Evolutionary conservation across 2,329 filamentous ascomycete species (phyloP), one percentile per base, ranked within the genome.

Genomic region (Magnaporthiopsis poae): DNA sequence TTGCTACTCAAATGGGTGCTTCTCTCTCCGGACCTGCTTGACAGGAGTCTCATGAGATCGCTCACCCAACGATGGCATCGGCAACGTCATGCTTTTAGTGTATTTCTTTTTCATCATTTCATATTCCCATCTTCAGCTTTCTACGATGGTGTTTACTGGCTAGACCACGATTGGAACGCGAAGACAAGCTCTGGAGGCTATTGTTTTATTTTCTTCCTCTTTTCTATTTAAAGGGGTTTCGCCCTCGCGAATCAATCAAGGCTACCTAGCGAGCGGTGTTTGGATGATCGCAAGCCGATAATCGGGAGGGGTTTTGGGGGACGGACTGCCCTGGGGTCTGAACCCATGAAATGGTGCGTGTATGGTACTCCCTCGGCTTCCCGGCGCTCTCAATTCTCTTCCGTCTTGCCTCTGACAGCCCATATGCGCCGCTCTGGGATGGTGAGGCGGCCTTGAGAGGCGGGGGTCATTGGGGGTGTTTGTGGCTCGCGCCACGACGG

Each of bases 141-240:
- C 46, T 63, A 61, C 35, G 39, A 52, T 46, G 66, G 66, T 60
- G 63, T 67, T 65, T 65, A 60, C 63, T 60, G 60, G 66, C 63
- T 67, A 67, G 66, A 65, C 66, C 29, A 59, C 36, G 46, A 56
- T 25, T 8, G 46, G 46, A 25, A 56, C 46, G 18, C n/a, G 46
- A 56, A 56, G 46, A n/a, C 46, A 25, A 56, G 46, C 46, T 25
- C n/a, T 56, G 46, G 46, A 56, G 46, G 46, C 39, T 65, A 31
- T 29, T 11, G 25, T 35, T 9, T 56, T 56, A 7, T 56, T 56
- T 25, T 4, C 13, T 25, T 11, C 46, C 9, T 21, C n/a, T 56
- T n/a, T 9, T 56, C 9, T n/a, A 11, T 52, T 52, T n/a, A n/a
- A 3, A n/a, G 21, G 21, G 7, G 1, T 56, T 56, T 56, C 21